phyloP scores from a whole-genome alignment of 148 eudicot species.

The Euryodendron excelsum region DNA sequence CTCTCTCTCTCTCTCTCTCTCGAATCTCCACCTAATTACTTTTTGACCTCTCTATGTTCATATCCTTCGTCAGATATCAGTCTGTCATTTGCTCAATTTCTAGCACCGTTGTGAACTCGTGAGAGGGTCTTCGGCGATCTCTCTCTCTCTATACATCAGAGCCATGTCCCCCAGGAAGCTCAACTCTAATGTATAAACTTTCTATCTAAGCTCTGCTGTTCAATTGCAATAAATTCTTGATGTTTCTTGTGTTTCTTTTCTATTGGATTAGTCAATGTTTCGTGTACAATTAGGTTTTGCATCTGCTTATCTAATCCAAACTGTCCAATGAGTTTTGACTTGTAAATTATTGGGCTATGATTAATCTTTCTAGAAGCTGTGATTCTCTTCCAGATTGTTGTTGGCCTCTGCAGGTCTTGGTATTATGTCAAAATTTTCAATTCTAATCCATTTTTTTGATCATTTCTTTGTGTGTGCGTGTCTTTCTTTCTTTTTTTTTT shows the following conservation, averaged over 20 bases:
- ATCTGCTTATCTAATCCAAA: not conserved
- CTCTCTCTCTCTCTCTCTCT: conserved; percentile 6
- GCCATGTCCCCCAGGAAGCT: conserved; percentile 31
- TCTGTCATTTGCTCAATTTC: not conserved
- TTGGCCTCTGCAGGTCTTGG: no score
- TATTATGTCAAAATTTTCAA: no score
- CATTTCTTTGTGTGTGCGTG: no score
- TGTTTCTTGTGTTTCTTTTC: not conserved
- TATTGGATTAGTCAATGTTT: no score
- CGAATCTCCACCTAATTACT: not conserved
- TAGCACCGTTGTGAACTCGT: not conserved
- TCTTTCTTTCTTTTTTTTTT: not conserved
- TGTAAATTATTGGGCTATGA: not conserved
- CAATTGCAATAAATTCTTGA: not conserved
- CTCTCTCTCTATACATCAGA: conserved; percentile 6
- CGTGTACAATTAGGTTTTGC: not conserved
- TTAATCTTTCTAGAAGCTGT: not conserved
- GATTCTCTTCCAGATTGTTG: not conserved
- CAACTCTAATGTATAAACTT: conserved; percentile 28
- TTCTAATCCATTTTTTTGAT: no score
- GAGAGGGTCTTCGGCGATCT: not conserved
- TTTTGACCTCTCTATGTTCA: not conserved
- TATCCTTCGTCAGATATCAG: not conserved
- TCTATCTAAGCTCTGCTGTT: not conserved
- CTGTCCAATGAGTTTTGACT: not conserved